phyloP scores from a whole-genome alignment of 139 green algal genomes.

The Spirogloea muscicola region DNA sequence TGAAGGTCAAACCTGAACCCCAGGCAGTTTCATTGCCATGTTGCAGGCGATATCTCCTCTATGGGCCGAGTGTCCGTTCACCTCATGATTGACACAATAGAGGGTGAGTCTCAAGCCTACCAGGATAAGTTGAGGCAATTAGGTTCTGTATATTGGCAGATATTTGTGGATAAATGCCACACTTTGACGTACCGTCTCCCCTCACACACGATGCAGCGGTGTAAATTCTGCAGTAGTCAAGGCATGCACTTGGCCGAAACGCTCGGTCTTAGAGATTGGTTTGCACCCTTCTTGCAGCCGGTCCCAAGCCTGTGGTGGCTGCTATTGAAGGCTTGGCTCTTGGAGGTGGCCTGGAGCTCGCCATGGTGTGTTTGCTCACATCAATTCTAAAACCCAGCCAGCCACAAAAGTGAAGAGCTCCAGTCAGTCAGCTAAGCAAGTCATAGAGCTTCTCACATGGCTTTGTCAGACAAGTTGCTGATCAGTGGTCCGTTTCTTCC shows the following conservation, averaged over 20 bases:
- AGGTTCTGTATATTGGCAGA: constrained; percentile 8
- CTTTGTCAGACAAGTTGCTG: too few relatives aligned
- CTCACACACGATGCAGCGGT: too few relatives aligned
- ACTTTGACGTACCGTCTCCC: constrained; percentile 9
- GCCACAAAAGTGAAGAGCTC: too few relatives aligned
- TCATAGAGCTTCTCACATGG: too few relatives aligned
- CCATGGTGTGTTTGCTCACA: constrained; percentile 71
- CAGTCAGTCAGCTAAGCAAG: too few relatives aligned
- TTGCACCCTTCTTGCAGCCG: constrained; percentile 22
- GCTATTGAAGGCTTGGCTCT: constrained; percentile 79
- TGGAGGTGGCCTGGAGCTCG: constrained; percentile 88
- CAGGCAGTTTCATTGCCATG: neutral
- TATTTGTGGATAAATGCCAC: constrained; percentile 64
- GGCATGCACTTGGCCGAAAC: too few relatives aligned
- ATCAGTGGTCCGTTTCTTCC: too few relatives aligned
- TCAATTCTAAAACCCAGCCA: too few relatives aligned
- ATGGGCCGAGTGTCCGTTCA: constrained; percentile 16
- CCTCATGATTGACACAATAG: constrained; percentile 31
- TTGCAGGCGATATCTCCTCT: constrained; percentile 7
- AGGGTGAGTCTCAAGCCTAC: constrained; percentile 11
- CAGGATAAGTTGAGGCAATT: neutral
- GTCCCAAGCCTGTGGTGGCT: constrained; percentile 85
- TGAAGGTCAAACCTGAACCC: neutral
- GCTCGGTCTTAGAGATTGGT: too few relatives aligned
- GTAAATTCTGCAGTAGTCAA: neutral